Conservation (phyloP, 108 stramenopile genomes). For the Bacterosira constricta region DNA sequence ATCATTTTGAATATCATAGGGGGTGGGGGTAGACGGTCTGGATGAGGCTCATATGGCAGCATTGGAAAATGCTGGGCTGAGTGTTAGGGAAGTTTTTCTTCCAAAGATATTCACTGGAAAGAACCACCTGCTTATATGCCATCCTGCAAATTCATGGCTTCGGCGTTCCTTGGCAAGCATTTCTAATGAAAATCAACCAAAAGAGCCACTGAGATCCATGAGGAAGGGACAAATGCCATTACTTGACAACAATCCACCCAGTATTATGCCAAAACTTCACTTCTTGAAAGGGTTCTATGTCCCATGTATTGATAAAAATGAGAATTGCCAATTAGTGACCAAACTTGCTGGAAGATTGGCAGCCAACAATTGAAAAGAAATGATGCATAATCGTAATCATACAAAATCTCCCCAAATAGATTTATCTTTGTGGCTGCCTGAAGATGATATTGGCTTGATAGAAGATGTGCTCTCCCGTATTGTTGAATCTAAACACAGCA, state of each 20-base stretch:
- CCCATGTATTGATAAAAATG: constrained; percentile 47
- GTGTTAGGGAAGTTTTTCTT: constrained; percentile 42
- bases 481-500: not conserved
- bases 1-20: too few species aligned
- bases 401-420: constrained; percentile 28
- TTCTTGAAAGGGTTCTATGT: constrained; percentile 49
- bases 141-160: constrained; percentile 14
- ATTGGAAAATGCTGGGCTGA: constrained; percentile 50
- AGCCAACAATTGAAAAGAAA: constrained; percentile 39
- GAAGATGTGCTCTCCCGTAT: constrained; percentile 6
- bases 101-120: constrained; percentile 57
- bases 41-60: constrained; percentile 51
- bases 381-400: constrained; percentile 45
- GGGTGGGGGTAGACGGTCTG: constrained; percentile 53
- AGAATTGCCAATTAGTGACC: constrained; percentile 17
- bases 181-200: not conserved
- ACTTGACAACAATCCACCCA: not conserved
- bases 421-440: constrained; percentile 47
- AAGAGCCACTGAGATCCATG: not conserved
- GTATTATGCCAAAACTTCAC: constrained; percentile 25
- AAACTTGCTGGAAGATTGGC: constrained; percentile 50
- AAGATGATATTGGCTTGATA: not conserved
- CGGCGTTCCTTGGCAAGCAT: not conserved
- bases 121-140: constrained; percentile 59
- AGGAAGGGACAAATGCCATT: constrained; percentile 29